Evolutionary conservation across 2,329 filamentous ascomycete species (phyloP), one percentile per base, ranked within the genome.

Genomic region (Colletotrichum truncatum): DNA sequence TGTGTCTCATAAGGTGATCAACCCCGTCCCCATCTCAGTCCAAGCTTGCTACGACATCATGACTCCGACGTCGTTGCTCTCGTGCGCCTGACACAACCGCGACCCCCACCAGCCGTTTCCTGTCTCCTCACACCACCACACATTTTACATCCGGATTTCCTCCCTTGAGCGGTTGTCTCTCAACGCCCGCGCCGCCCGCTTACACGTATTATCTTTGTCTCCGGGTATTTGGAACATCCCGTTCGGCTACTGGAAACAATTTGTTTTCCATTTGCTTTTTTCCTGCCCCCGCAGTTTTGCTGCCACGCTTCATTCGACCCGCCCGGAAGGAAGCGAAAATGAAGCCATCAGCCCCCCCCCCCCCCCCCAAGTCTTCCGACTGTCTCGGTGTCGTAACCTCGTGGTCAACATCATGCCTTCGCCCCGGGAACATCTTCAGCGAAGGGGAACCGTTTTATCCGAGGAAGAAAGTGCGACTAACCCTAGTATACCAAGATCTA

Each of bases 211-310:
- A 16, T 6, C 6, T 45, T 5, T 46, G 25, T 32, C 48, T 41
- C 52, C 46, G 48, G 56, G 10, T 41, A 38, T 7, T 32, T 60
- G 21, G 41, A 58, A 11, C 55, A n/a, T 25, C 36, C 23, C 43
- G 34, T 55, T 30, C 51, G 53, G 36, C 51, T 36, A 38, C 59
- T 56, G 51, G 43, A 63, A 63, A 66, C 57, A 56, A 32, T 6
- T 10, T 7, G 12, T 34, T 57, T 48, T 23, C n/a, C n/a, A n/a
- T n/a, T n/a, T 26, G 10, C 16, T 6, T 12, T 9, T 34, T 28
- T n/a, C 10, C 14, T 21, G 28, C 45, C 54, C 36, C 34, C 25
- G n/a, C 36, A 18, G 34, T 21, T n/a, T 11, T 36, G 10, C 25
- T 32, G 30, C 28, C 23, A 26, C 49, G 43, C 32, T 32, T 25